phyloP scores from a whole-genome alignment of 345 rosid genomes.

The Ailanthus altissimus region DNA sequence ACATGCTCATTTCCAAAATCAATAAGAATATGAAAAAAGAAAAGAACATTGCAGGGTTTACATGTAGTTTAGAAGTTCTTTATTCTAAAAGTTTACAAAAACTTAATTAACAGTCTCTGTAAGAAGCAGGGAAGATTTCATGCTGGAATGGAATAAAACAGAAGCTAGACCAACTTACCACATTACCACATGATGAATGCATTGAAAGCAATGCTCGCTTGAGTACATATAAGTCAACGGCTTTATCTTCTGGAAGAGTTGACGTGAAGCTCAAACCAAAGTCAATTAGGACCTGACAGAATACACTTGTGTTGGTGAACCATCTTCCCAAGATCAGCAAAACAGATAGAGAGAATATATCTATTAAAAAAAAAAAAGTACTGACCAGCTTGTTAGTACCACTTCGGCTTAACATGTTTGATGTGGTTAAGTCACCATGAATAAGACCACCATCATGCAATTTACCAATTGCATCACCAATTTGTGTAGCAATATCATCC shows the following conservation, averaged over 20 bases:
- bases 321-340: constrained; percentile 2
- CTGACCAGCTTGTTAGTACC: constrained; percentile 72
- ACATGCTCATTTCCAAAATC: constrained; percentile 1
- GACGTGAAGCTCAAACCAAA: constrained; percentile 95
- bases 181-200: constrained; percentile 98
- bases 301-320: constrained; percentile 22
- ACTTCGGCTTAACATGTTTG: constrained; percentile 74
- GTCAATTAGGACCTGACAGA: constrained; percentile 75
- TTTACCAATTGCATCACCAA: constrained; percentile 85
- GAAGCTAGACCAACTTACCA: constrained; percentile 50
- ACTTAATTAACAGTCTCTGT: neutral
- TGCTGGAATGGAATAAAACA: neutral
- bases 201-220: constrained; percentile 90
- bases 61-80: neutral
- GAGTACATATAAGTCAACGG: constrained; percentile 92
- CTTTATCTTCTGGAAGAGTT: constrained; percentile 91
- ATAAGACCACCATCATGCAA: constrained; percentile 94
- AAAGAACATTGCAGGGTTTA: neutral
- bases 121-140: neutral
- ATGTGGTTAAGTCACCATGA: constrained; percentile 97
- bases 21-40: neutral
- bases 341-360: neutral
- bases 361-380: constrained; percentile 16
- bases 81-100: neutral
- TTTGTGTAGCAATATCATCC: constrained; percentile 73